phyloP scores from a whole-genome alignment of 495 filamentous ascomycete species.

The Cenococcum geophilum region DNA sequence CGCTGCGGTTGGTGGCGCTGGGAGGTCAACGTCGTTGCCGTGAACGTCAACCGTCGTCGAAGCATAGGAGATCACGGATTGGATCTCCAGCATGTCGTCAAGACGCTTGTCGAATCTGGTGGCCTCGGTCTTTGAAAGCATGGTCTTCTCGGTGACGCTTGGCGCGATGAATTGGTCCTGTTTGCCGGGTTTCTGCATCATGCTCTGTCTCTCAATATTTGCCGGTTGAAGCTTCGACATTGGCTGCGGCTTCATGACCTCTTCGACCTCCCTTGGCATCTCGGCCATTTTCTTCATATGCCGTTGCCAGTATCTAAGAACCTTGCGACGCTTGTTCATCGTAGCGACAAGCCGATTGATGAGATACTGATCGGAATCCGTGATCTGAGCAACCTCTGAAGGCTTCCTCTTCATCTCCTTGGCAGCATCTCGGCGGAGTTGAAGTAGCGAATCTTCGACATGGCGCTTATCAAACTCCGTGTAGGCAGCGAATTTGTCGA shows the following conservation, averaged over 20 bases:
- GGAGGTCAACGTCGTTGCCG: background rate
- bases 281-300: background rate
- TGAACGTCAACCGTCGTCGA: background rate
- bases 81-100: background rate
- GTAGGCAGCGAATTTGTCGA: too few relatives aligned
- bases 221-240: too few relatives aligned
- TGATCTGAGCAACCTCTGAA: too few relatives aligned
- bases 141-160: background rate
- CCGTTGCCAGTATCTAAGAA: background rate
- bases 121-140: background rate
- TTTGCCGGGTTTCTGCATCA: background rate
- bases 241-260: background rate
- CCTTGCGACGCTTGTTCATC: background rate
- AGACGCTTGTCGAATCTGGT: background rate
- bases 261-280: background rate
- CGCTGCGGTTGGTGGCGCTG: background rate
- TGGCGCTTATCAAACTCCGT: too few relatives aligned
- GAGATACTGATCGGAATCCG: too few relatives aligned
- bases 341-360: background rate
- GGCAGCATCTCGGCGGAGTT: too few relatives aligned
- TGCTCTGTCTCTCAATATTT: background rate
- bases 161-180: background rate
- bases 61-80: conserved; percentile 4
- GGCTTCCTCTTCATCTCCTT: too few relatives aligned
- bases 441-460: too few relatives aligned